These are phyloP conservation scores for Cyberlindnera sargentensis DNA, from an alignment of 805 yeast genomes.

Conservation along the genomic window DNA sequence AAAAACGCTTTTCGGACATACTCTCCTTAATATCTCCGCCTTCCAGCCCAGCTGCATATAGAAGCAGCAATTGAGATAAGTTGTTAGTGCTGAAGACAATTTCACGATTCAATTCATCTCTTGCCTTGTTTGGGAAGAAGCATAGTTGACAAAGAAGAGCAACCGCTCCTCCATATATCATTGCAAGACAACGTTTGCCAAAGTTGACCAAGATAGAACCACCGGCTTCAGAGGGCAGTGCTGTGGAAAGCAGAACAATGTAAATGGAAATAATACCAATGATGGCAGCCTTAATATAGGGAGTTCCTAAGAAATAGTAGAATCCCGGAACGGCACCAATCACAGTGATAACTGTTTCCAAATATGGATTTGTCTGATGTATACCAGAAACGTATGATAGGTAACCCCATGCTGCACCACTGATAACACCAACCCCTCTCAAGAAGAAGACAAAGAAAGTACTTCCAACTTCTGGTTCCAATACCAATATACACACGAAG, in stretches of 20 bases:
- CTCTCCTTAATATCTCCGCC: slow-evolving; percentile 25
- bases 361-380: slow-evolving; percentile 32
- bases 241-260: slow-evolving; percentile 39
- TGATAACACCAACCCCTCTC: slow-evolving; percentile 39
- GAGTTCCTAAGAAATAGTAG: slow-evolving; percentile 37
- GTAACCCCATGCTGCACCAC: slow-evolving; percentile 45
- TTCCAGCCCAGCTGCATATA: slow-evolving; percentile 33
- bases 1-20: slow-evolving; percentile 26
- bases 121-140: slow-evolving; percentile 41
- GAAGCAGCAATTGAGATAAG: slow-evolving; percentile 31
- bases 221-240: slow-evolving; percentile 30
- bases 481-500: slow-evolving; percentile 41
- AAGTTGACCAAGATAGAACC: slow-evolving; percentile 37
- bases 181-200: slow-evolving; percentile 44
- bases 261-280: slow-evolving; percentile 41
- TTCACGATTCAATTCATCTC: slow-evolving; percentile 37
- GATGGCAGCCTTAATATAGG: slow-evolving; percentile 45
- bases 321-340: slow-evolving; percentile 41
- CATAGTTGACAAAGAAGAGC: slow-evolving; percentile 39
- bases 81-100: slow-evolving; percentile 33
- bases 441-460: slow-evolving; percentile 41
- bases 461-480: slow-evolving; percentile 46
- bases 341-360: slow-evolving; percentile 35
- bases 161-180: slow-evolving; percentile 42
- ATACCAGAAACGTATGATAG: slow-evolving; percentile 35